Conservation (phyloP, 352 stramenopile genomes). For the Globisporangium irregulare region DNA sequence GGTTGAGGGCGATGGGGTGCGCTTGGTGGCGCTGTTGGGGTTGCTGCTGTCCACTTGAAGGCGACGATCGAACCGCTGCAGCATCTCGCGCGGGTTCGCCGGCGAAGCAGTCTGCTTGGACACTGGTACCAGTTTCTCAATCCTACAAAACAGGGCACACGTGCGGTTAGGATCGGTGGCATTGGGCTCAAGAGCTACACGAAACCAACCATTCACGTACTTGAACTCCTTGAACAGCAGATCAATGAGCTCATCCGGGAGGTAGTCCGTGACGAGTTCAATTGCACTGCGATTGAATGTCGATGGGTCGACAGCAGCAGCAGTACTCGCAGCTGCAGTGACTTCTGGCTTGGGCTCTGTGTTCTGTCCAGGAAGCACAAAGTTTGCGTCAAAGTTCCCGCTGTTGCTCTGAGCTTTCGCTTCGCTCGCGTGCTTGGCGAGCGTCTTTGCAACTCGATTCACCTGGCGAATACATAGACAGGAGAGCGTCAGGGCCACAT, state of each 20-base stretch:
- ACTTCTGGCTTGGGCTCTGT: conserved; percentile 15
- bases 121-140: conserved; percentile 25
- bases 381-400: conserved; percentile 30
- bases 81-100: conserved; percentile 15
- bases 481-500: neutral
- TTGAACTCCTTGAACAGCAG: conserved; percentile 49
- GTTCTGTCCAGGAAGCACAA: conserved; percentile 7
- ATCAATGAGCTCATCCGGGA: conserved; percentile 40
- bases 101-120: conserved; percentile 12
- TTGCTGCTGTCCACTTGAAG: conserved; percentile 22
- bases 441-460: conserved; percentile 30
- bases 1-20: conserved; percentile 26
- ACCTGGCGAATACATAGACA: conserved; percentile 24
- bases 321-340: neutral
- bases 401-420: conserved; percentile 20
- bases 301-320: conserved; percentile 1
- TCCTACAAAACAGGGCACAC: conserved; percentile 16
- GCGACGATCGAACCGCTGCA: conserved; percentile 31
- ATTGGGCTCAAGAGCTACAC: neutral
- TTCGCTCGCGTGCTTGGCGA: conserved; percentile 31
- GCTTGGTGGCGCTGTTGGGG: conserved; percentile 26
- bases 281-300: conserved; percentile 42
- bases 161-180: neutral
- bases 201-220: conserved; percentile 27
- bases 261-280: conserved; percentile 56